Evolutionary conservation across 2,329 filamentous ascomycete genomes (phyloP), one percentile per base, ranked within the genome.

Genomic region (Botrytis galanthina): DNA sequence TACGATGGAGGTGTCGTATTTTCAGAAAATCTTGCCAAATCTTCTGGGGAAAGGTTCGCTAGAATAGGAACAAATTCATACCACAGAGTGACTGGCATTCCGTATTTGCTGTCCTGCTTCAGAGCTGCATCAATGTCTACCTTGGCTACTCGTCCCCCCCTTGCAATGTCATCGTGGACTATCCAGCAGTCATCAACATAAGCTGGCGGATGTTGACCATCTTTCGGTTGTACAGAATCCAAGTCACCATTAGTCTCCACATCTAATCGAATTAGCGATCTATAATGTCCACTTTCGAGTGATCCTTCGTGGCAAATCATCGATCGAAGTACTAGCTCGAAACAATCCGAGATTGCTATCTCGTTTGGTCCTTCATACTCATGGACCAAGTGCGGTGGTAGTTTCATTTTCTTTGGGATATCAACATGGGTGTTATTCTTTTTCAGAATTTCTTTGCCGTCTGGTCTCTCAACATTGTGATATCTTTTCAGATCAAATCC

Each of bases 401-500:
- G 84, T 20, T 87, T 88, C 72, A 93, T 92, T 74, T 97, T 92
- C 20, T 97, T 86, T 1, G 96, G 96, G 69, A 99, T 98, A 80
- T 99, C 96, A 77, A 99, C 91, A 74, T 91, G 92, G 0, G 94
- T 97, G 76, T 93, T 90, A 22, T 94, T 90, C 48, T 93, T 62
- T 62, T 62, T 22, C 16, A 62, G 88, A 75, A 89, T 87, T 2
- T 93, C 90, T 59, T 87, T 85, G 8, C 94, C 93, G 42, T 89
- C 86, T 22, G 89, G 85, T 9, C 89, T 89, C 85, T 95, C 91
- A 12, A 62, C 60, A 37, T 39, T 62, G 32, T 89, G 90, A 80
- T 98, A 99, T 75, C 96, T 89, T 81, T 98, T 98, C 51, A 98
- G 85, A 79, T 95, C 98, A 74, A 99, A 94, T 2, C 95, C 95